These are phyloP conservation scores for Cucumis sativus DNA, from an alignment of 306 rosid genomes.

Conservation along the genomic window DNA sequence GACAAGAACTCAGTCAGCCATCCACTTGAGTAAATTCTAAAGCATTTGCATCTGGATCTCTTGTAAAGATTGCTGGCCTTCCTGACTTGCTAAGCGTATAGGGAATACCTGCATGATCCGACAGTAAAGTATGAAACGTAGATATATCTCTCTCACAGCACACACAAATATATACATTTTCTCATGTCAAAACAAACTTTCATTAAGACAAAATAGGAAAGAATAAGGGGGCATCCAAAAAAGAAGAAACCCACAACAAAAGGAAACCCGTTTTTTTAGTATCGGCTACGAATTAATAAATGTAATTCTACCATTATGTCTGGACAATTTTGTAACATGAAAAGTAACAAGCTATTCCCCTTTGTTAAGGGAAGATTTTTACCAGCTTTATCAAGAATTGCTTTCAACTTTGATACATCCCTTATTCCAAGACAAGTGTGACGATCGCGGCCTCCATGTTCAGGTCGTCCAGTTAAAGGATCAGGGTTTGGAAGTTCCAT, in stretches of 20 bases:
- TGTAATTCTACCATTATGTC: neutral
- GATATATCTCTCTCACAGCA: too few relatives aligned
- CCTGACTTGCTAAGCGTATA: slow-evolving; percentile 93
- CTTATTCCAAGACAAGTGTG: slow-evolving; percentile 72
- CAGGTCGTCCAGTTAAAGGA: slow-evolving; percentile 76
- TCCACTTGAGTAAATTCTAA: slow-evolving; percentile 82
- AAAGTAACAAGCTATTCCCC: neutral
- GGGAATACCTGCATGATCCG: slow-evolving; percentile 43
- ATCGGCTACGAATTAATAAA: neutral
- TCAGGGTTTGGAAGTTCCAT: slow-evolving; percentile 99
- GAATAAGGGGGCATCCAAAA: too few relatives aligned
- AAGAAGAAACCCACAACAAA: too few relatives aligned
- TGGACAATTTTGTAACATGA: neutral
- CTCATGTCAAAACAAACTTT: too few relatives aligned
- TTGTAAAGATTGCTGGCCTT: slow-evolving; percentile 87
- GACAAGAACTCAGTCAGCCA: slow-evolving; percentile 14
- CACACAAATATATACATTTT: too few relatives aligned
- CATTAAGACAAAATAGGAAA: too few relatives aligned
- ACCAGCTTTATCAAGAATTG: slow-evolving; percentile 73
- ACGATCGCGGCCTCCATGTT: slow-evolving; percentile 89
- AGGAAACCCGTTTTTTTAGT: neutral
- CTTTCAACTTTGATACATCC: slow-evolving; percentile 73
- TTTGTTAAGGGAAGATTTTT: slow-evolving; percentile 7
- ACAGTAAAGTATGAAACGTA: neutral
- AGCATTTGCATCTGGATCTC: slow-evolving; percentile 93